These are phyloP conservation scores for Trichomonascaceae sp. DNA, from an alignment of 1,139 yeast genomes.

Conservation along the genomic window DNA sequence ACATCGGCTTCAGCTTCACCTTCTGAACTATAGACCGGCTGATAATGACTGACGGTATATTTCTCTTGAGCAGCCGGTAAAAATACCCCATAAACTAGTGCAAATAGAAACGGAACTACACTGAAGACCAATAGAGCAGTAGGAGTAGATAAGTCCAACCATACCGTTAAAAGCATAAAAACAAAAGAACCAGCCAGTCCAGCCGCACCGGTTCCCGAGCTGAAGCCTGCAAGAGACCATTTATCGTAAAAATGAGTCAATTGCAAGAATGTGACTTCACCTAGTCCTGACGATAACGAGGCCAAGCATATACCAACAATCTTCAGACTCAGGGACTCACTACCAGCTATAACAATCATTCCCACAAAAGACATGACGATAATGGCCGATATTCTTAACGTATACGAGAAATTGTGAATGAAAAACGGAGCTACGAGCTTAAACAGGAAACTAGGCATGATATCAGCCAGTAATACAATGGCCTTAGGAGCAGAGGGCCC, in stretches of 20 bases:
- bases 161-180: conserved; percentile 50
- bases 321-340: conserved; percentile 33
- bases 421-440: conserved; percentile 76
- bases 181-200: conserved; percentile 74
- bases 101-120: conserved; percentile 23
- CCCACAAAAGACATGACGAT: conserved; percentile 64
- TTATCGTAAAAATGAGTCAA: conserved; percentile 59
- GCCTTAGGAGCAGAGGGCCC: conserved; percentile 83
- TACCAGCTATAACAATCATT: conserved; percentile 62
- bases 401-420: conserved; percentile 60
- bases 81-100: conserved; percentile 17
- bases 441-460: conserved; percentile 69
- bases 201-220: conserved; percentile 94
- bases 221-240: conserved; percentile 72
- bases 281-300: conserved; percentile 79
- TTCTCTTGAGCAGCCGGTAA: conserved; percentile 16
- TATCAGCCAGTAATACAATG: conserved; percentile 76
- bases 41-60: background rate
- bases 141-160: conserved; percentile 42
- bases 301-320: conserved; percentile 76
- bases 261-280: conserved; percentile 83
- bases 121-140: conserved; percentile 45
- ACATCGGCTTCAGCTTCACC: background rate
- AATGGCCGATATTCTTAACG: conserved; percentile 45
- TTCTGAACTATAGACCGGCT: background rate